phyloP scores from a whole-genome alignment of 495 filamentous ascomycete species.

The Pyronema domesticum region DNA sequence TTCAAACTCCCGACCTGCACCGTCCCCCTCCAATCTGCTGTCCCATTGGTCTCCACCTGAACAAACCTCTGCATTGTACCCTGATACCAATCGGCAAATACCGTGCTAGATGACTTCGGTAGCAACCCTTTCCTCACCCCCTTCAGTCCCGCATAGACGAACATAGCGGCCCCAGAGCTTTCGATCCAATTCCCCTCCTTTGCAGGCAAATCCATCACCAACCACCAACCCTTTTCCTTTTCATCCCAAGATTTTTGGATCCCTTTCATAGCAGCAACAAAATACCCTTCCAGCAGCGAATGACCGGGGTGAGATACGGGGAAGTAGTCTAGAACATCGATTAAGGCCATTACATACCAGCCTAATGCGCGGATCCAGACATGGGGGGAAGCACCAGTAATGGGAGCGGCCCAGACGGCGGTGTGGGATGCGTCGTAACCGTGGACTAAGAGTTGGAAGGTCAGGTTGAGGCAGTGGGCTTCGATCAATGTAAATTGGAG shows the following conservation, averaged over 20 bases:
- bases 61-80: constrained; percentile 24
- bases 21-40: constrained; percentile 36
- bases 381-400: constrained; percentile 36
- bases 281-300: constrained; percentile 26
- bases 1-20: constrained; percentile 38
- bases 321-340: constrained; percentile 37
- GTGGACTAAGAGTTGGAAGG: constrained; percentile 35
- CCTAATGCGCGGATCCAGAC: constrained; percentile 42
- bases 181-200: constrained; percentile 40
- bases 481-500: constrained; percentile 38
- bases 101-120: not conserved
- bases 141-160: constrained; percentile 38
- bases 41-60: constrained; percentile 28
- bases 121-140: constrained; percentile 33
- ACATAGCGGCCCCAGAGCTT: constrained; percentile 42
- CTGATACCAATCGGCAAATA: not conserved
- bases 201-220: constrained; percentile 34
- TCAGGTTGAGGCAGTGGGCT: constrained; percentile 32
- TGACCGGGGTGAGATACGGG: constrained; percentile 25
- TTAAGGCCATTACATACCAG: constrained; percentile 42
- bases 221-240: constrained; percentile 40
- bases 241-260: constrained; percentile 31
- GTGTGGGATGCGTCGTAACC: constrained; percentile 39
- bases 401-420: constrained; percentile 38
- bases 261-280: constrained; percentile 28